Evolutionary conservation across 1,139 yeast genomes (phyloP).

Genomic region (Candida labiduridarum): DNA sequence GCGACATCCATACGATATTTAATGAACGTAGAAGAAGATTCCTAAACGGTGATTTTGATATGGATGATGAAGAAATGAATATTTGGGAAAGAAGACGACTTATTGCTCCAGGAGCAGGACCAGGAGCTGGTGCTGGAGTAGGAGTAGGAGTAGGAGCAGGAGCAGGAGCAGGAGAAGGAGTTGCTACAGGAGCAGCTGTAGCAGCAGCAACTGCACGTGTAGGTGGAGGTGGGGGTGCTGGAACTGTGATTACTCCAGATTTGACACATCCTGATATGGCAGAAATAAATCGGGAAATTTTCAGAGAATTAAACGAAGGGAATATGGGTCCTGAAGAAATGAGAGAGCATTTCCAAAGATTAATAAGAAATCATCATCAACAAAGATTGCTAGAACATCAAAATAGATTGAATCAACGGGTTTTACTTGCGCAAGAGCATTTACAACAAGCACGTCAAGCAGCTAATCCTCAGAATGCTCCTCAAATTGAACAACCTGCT

Average conservation of each 20-base stretch:
- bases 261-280: conserved; percentile 25
- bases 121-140: neutral
- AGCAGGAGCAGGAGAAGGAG: neutral
- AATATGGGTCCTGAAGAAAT: conserved; percentile 40
- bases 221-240: conserved; percentile 1
- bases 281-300: conserved; percentile 38
- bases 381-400: conserved; percentile 23
- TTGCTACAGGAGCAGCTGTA: neutral
- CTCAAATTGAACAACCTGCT: conserved; percentile 47
- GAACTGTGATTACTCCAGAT: conserved; percentile 13
- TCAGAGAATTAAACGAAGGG: conserved; percentile 34
- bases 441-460: conserved; percentile 10
- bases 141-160: neutral
- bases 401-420: conserved; percentile 12
- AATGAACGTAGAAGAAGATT: conserved; percentile 37
- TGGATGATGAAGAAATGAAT: conserved; percentile 30
- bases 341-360: conserved; percentile 41
- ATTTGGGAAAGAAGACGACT: conserved; percentile 14
- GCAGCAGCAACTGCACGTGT: neutral
- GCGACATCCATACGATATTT: conserved; percentile 36
- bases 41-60: conserved; percentile 22
- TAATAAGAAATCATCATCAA: conserved; percentile 34
- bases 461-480: conserved; percentile 34
- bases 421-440: conserved; percentile 8
- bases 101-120: conserved; percentile 1